These are phyloP conservation scores for Colletotrichum eleusines DNA, from an alignment of 2,329 filamentous ascomycete species.

Conservation along the genomic window DNA sequence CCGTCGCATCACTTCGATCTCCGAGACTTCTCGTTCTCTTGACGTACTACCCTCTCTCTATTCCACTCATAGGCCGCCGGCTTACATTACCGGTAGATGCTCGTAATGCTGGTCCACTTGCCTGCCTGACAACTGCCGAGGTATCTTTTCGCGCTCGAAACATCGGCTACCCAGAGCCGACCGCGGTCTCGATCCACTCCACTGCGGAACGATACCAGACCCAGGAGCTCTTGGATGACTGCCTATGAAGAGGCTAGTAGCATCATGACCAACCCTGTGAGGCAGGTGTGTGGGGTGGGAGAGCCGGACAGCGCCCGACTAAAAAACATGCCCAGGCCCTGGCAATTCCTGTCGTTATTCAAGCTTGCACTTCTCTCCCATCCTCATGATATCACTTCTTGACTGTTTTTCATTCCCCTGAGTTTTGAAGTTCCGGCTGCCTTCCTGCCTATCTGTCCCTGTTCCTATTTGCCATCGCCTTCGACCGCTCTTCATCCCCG, in stretches of 20 bases:
- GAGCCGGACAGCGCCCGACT: slow-evolving; percentile 31
- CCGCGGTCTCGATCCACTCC: slow-evolving; percentile 40
- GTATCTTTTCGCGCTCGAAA: slow-evolving; percentile 32
- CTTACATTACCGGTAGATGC: too few relatives aligned
- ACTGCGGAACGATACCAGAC: slow-evolving; percentile 34
- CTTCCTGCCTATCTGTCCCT: background rate
- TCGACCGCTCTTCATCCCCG: background rate
- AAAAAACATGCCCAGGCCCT: slow-evolving; percentile 29
- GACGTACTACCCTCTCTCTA: background rate
- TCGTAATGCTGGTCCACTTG: slow-evolving; percentile 1
- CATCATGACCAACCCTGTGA: slow-evolving; percentile 35
- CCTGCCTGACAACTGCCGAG: slow-evolving; percentile 21
- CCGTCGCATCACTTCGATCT: slow-evolving; percentile 8
- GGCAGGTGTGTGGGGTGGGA: slow-evolving; percentile 16
- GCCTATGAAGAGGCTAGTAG: slow-evolving; percentile 19
- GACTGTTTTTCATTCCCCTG: background rate
- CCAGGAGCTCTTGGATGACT: slow-evolving; percentile 9
- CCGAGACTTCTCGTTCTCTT: background rate
- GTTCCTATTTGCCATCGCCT: background rate
- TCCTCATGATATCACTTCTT: slow-evolving; percentile 19
- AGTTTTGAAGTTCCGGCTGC: background rate
- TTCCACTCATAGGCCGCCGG: background rate
- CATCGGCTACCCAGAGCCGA: slow-evolving; percentile 36
- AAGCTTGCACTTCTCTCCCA: slow-evolving; percentile 9
- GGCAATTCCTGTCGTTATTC: slow-evolving; percentile 35